A percentile compares a stretch with the other conserved stretches of the same genome.
phyloP scores from a whole-genome alignment of 2,329 filamentous ascomycete genomes.

The Westerdykella ornata region DNA sequence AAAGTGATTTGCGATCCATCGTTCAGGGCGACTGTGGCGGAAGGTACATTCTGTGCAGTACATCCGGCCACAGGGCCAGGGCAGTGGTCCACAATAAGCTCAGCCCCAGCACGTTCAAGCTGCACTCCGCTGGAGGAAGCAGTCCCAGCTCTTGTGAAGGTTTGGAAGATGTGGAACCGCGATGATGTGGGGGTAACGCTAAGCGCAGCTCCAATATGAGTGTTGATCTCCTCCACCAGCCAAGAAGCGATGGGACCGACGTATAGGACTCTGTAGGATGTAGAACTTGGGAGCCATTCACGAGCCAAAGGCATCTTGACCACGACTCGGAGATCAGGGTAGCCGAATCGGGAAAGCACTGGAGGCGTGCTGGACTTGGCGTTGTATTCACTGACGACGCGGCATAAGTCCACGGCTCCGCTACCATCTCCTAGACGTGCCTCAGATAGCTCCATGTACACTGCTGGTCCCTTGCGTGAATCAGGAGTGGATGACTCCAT shows the following conservation, averaged over 20 bases:
- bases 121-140: slow-evolving; percentile 7
- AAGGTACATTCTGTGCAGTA: slow-evolving; percentile 5
- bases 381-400: slow-evolving; percentile 20
- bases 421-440: slow-evolving; percentile 8
- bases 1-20: slow-evolving; percentile 22
- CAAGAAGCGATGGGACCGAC: slow-evolving; percentile 27
- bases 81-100: slow-evolving; percentile 27
- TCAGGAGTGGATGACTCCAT: slow-evolving; percentile 26
- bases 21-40: slow-evolving; percentile 16
- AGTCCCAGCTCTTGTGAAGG: neutral
- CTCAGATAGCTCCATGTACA: slow-evolving; percentile 24
- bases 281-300: slow-evolving; percentile 18
- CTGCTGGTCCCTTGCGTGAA: slow-evolving; percentile 19
- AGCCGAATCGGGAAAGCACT: slow-evolving; percentile 23
- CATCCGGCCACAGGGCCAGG: slow-evolving; percentile 10
- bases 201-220: slow-evolving; percentile 28
- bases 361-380: slow-evolving; percentile 16
- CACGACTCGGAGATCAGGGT: slow-evolving; percentile 22
- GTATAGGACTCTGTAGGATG: slow-evolving; percentile 30
- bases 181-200: slow-evolving; percentile 25
- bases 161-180: slow-evolving; percentile 30
- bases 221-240: slow-evolving; percentile 25
- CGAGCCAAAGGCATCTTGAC: slow-evolving; percentile 25
- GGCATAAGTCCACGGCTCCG: slow-evolving; percentile 11
- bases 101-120: slow-evolving; percentile 26